Evolutionary conservation across 1,284 basidiomycete genomes (phyloP).

Genomic region (Kwoniella shivajii): DNA sequence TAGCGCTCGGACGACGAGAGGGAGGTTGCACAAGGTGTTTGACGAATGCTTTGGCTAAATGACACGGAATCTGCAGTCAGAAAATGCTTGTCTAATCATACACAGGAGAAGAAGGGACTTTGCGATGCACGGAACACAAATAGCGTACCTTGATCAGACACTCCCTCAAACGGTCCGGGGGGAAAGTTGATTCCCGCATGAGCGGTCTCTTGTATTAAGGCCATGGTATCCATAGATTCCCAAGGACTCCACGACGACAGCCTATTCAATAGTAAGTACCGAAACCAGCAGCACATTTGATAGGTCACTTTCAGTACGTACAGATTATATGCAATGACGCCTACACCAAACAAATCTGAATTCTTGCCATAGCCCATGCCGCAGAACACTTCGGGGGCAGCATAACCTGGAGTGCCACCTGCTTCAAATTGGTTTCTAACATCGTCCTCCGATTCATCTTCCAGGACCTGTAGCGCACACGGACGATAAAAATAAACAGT

Average conservation of each 20-base stretch:
- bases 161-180: slow-evolving; percentile 9
- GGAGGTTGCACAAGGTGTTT: slow-evolving; percentile 10
- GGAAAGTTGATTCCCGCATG: slow-evolving; percentile 7
- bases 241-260: slow-evolving; percentile 13
- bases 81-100: neutral
- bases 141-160: slow-evolving; percentile 7
- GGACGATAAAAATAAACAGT: neutral
- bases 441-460: slow-evolving; percentile 3
- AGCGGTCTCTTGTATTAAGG: slow-evolving; percentile 9
- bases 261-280: neutral
- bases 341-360: slow-evolving; percentile 13
- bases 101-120: no score
- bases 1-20: slow-evolving; percentile 4
- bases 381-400: slow-evolving; percentile 12
- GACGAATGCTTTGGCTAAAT: slow-evolving; percentile 7
- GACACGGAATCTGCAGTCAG: neutral
- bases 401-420: slow-evolving; percentile 13
- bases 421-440: slow-evolving; percentile 2
- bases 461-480: neutral
- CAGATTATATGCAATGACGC: slow-evolving; percentile 10
- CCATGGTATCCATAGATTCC: slow-evolving; percentile 9
- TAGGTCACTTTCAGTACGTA: neutral
- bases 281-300: neutral
- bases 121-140: neutral
- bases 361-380: slow-evolving; percentile 14